Percentiles rank a stretch among this genome's conserved stretches.
Evolutionary conservation across 495 filamentous ascomycete genomes (phyloP).

Genomic region (Hypoxylon lienhwacheense): DNA sequence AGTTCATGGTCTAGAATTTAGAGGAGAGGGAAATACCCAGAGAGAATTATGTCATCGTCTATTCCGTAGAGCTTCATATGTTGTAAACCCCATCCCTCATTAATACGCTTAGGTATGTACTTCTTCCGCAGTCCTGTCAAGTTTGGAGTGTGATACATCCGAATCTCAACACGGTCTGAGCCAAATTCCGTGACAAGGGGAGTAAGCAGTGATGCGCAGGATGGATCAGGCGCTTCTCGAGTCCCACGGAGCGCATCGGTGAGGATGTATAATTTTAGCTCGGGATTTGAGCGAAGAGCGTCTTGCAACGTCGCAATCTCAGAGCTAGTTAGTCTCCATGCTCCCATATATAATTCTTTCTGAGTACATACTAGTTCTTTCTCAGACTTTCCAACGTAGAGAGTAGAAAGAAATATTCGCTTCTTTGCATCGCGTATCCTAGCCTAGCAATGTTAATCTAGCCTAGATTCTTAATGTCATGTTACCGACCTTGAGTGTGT

Average conservation of each 20-base stretch:
- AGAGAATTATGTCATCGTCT: slow-evolving; percentile 94
- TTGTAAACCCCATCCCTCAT: slow-evolving; percentile 97
- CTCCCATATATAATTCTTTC: not conserved
- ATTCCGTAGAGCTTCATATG: slow-evolving; percentile 99
- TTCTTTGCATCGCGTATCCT: slow-evolving; percentile 79
- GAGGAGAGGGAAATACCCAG: slow-evolving; percentile 60
- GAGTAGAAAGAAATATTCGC: slow-evolving; percentile 86
- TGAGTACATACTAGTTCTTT: slow-evolving; percentile 68
- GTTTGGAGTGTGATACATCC: slow-evolving; percentile 98
- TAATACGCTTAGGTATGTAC: slow-evolving; percentile 82
- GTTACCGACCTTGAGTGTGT: slow-evolving; percentile 72
- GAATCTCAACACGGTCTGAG: slow-evolving; percentile 81
- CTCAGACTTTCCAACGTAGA: slow-evolving; percentile 96
- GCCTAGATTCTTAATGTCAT: not conserved
- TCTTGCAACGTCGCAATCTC: slow-evolving; percentile 76
- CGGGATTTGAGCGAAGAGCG: slow-evolving; percentile 70
- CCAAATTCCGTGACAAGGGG: slow-evolving; percentile 83
- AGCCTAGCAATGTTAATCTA: slow-evolving; percentile 47
- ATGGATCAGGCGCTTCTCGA: slow-evolving; percentile 82
- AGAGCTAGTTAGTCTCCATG: slow-evolving; percentile 4
- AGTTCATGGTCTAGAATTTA: not conserved
- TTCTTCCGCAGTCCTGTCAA: slow-evolving; percentile 84
- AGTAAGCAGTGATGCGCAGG: slow-evolving; percentile 85
- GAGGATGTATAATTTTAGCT: slow-evolving; percentile 86
- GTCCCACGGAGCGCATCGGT: slow-evolving; percentile 91